Conservation (phyloP, 2,329 filamentous ascomycete genomes). For the Aureobasidium sp. region DNA sequence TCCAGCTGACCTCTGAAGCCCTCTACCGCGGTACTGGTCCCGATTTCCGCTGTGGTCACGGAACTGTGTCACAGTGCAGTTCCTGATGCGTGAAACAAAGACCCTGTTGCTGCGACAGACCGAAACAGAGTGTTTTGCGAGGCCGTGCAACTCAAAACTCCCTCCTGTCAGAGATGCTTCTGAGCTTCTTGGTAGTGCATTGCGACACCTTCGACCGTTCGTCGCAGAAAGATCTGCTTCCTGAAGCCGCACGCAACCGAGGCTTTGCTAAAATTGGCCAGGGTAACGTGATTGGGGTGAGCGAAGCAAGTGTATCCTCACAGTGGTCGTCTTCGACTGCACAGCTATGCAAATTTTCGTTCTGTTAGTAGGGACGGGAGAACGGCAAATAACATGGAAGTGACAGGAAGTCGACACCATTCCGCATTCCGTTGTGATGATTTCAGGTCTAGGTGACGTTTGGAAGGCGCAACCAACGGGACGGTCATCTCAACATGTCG, state of each 20-base stretch:
- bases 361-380: neutral
- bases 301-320: neutral
- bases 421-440: neutral
- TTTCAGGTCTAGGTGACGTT: neutral
- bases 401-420: neutral
- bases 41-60: neutral
- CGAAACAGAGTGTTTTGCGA: slow-evolving; percentile 1
- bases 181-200: neutral
- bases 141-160: neutral
- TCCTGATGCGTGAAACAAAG: slow-evolving; percentile 1
- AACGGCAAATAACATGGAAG: neutral
- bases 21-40: neutral
- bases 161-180: neutral
- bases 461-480: neutral
- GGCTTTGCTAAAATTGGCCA: neutral
- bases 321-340: neutral
- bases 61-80: slow-evolving; percentile 5
- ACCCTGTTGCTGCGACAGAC: slow-evolving; percentile 10
- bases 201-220: slow-evolving; percentile 2
- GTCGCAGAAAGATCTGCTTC: neutral
- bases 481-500: neutral
- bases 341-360: neutral
- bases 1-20: neutral
- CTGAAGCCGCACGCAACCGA: neutral
- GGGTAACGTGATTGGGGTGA: neutral